These are phyloP conservation scores for Cucumis cinereus DNA, from an alignment of 306 rosid genomes.

Conservation along the genomic window DNA sequence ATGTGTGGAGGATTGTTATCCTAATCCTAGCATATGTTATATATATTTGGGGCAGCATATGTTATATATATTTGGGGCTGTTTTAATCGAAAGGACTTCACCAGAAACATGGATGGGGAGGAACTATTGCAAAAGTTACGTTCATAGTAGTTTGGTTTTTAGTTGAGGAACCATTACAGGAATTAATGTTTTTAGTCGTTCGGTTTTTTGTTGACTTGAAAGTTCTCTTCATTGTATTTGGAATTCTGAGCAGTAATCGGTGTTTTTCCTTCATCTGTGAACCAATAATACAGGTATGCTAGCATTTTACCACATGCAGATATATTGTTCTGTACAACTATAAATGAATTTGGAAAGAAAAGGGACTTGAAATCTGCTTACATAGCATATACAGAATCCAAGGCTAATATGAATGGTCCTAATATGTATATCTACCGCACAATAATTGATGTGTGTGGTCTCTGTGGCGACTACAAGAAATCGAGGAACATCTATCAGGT, in stretches of 20 bases:
- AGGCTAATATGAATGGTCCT: constrained; percentile 30
- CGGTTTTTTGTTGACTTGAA: neutral
- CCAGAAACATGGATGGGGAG: neutral
- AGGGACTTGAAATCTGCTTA: constrained; percentile 62
- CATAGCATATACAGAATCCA: constrained; percentile 52
- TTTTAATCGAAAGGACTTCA: neutral
- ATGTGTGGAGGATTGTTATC: too few relatives aligned
- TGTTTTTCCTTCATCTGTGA: neutral
- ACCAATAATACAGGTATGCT: constrained; percentile 59
- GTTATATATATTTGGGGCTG: neutral
- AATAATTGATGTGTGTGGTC: constrained; percentile 70
- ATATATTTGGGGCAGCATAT: too few relatives aligned
- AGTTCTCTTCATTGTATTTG: neutral
- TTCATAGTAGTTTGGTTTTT: neutral
- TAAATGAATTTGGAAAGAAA: constrained; percentile 67
- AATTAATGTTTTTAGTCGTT: neutral
- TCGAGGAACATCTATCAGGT: constrained; percentile 92
- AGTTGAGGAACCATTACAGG: neutral
- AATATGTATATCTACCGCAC: constrained; percentile 80
- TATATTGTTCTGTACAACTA: constrained; percentile 47
- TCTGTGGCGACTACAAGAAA: constrained; percentile 61
- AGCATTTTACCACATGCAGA: constrained; percentile 60
- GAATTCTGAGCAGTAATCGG: neutral
- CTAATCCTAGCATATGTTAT: too few relatives aligned
- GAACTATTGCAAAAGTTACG: neutral